Evolutionary conservation across 768 basidiomycete species (phyloP).

Genomic region (Lentinula raphanica): DNA sequence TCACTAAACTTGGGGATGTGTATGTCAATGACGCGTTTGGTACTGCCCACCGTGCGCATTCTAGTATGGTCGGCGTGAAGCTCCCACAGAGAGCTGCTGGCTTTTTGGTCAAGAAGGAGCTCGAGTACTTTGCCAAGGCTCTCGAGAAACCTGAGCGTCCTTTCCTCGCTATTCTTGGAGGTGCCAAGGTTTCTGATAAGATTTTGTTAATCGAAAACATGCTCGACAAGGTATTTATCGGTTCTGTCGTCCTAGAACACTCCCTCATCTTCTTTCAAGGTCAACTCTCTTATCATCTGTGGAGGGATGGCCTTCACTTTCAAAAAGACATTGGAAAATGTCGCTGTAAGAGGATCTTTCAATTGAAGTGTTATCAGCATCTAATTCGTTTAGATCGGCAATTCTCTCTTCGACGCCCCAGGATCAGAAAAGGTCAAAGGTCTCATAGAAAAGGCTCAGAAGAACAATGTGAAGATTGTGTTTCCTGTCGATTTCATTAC

Average conservation of each 20-base stretch:
- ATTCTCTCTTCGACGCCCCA: conserved; percentile 87
- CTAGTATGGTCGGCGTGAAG: conserved; percentile 96
- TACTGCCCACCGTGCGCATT: conserved; percentile 97
- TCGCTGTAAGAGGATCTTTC: conserved; percentile 44
- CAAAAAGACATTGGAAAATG: conserved; percentile 85
- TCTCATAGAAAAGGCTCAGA: conserved; percentile 88
- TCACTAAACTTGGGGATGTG: conserved; percentile 91
- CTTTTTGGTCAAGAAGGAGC: conserved; percentile 97
- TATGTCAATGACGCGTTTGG: conserved; percentile 99
- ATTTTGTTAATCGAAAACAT: conserved; percentile 98
- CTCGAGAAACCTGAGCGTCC: conserved; percentile 91
- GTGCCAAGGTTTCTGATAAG: conserved; percentile 99
- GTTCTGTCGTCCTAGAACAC: background rate
- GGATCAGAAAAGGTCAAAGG: conserved; percentile 81
- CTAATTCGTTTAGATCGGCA: conserved; percentile 64
- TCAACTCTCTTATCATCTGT: conserved; percentile 92
- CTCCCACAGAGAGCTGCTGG: conserved; percentile 90
- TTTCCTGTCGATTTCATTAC: conserved; percentile 95
- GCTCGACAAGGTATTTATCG: conserved; percentile 78
- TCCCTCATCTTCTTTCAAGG: conserved; percentile 36
- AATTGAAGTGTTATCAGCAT: background rate
- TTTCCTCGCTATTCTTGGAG: conserved; percentile 97
- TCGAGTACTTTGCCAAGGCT: conserved; percentile 98
- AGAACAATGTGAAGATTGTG: conserved; percentile 87
- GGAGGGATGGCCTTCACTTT: conserved; percentile 99